Base-by-base conservation (phyloP, 305 asterid genomes). In the Vinca major region DNA sequence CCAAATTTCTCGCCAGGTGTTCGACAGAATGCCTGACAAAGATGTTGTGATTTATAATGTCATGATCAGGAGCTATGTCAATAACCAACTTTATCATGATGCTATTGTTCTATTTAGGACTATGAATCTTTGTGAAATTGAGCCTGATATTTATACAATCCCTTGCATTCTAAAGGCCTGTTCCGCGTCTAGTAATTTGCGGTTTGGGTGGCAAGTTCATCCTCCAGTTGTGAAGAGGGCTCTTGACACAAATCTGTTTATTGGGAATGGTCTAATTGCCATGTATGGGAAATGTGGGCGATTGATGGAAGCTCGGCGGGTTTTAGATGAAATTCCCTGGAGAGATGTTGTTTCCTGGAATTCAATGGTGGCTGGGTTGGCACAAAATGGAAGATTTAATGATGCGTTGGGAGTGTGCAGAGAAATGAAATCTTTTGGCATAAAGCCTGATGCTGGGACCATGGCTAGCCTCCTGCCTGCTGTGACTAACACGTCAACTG, bases 391-490 rank as follows among this genome's bases (percentile, higher is more conserved):
- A 33, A 71, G 73, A 66, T 87, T 90, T 71, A 86, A 92, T 66
- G 86, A 84, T 70, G 96, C 95, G 2, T 71, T 90, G 51, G 85
- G 77, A 57, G 87, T 86, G 47, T 90, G 98, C 62, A 82, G 73
- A 69, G 95, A 86, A 72, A 92, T 86, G 96, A 81, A 77, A 62
- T 41, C 71, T 4, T 75, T 76, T 67, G 86, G 86, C 11, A 3
- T 86, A 66, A 76, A 74, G 50, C 92, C 92, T 51, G 78, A 92
- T 80, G 81, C 88, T 1, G 96, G 95, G 64, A 88, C 97, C 44
- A 88, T 87, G 97, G 98, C 98, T 62, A 90, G 97, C 82, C 87
- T 87, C 61, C 83, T 84, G 16, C 95, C 95, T 44, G 96, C 95
- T 54, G 91, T 90, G 55, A 85, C 89, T n/a, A 83, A 82, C 66